Conservation (phyloP, 169 alveolate species). For the Condylostoma magnum region DNA sequence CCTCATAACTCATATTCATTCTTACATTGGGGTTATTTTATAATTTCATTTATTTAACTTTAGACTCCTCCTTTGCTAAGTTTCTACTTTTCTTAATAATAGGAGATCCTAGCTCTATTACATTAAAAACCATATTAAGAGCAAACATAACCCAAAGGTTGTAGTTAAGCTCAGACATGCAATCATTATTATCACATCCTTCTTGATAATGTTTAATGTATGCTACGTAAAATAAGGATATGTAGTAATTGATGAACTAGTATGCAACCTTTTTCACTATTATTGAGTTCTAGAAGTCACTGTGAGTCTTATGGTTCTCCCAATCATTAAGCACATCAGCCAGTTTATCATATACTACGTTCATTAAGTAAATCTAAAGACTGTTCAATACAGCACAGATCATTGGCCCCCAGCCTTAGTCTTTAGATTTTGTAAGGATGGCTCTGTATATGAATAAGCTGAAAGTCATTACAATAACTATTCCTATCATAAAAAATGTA, state of each 20-base stretch:
- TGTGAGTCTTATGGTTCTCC: slow-evolving; percentile 52
- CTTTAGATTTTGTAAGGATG: not conserved
- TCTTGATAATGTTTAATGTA: slow-evolving; percentile 31
- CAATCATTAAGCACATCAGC: slow-evolving; percentile 33
- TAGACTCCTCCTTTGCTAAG: slow-evolving; percentile 13
- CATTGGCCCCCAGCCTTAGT: slow-evolving; percentile 24
- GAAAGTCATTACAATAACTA: slow-evolving; percentile 23
- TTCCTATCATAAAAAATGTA: slow-evolving; percentile 31
- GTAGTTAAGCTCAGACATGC: slow-evolving; percentile 30
- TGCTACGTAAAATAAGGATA: slow-evolving; percentile 42
- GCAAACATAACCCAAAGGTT: slow-evolving; percentile 33
- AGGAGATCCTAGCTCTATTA: slow-evolving; percentile 27
- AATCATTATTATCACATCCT: slow-evolving; percentile 31
- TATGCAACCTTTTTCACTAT: slow-evolving; percentile 40
- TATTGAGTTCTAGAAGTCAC: slow-evolving; percentile 41
- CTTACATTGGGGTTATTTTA: slow-evolving; percentile 6
- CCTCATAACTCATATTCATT: slow-evolving; percentile 1
- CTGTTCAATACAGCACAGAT: slow-evolving; percentile 39
- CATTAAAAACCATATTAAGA: slow-evolving; percentile 13
- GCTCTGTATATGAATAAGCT: slow-evolving; percentile 32
- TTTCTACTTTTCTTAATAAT: not conserved
- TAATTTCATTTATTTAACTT: not conserved
- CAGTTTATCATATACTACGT: slow-evolving; percentile 23
- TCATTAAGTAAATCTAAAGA: slow-evolving; percentile 35
- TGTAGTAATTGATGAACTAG: slow-evolving; percentile 47